phyloP scores from a whole-genome alignment of 2,329 filamentous ascomycete species.

The Aspergillus cejpii region DNA sequence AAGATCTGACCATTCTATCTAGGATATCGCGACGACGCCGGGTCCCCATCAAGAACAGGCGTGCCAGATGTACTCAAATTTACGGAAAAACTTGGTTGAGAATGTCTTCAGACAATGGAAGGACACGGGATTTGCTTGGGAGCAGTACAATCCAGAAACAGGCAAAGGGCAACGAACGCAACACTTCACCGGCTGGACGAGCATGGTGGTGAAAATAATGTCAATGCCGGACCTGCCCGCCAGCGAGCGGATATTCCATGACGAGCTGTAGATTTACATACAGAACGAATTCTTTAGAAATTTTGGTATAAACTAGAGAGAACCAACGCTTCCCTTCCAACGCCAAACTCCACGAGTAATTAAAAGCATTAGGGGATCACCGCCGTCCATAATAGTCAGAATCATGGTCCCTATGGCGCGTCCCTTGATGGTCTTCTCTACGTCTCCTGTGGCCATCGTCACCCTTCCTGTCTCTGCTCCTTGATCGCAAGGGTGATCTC shows the following conservation, averaged over 20 bases:
- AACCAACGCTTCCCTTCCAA: conserved; percentile 8
- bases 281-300: conserved; percentile 9
- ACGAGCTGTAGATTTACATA: conserved; percentile 42
- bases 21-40: conserved; percentile 57
- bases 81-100: conserved; percentile 77
- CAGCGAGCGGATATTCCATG: conserved; percentile 32
- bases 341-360: conserved; percentile 10
- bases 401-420: conserved; percentile 25
- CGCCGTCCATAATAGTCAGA: conserved; percentile 21
- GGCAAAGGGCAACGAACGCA: conserved; percentile 91
- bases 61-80: conserved; percentile 63
- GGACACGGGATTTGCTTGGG: conserved; percentile 93
- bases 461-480: conserved; percentile 24
- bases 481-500: conserved; percentile 25
- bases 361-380: conserved; percentile 10
- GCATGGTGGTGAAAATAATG: conserved; percentile 95
- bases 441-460: conserved; percentile 21
- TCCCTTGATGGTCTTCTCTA: conserved; percentile 23
- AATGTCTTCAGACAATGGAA: conserved; percentile 85
- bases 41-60: conserved; percentile 66
- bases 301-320: conserved; percentile 6
- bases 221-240: conserved; percentile 67
- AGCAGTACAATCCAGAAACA: conserved; percentile 93
- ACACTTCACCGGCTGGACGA: conserved; percentile 99
- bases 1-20: conserved; percentile 15